Evolutionary conservation across 345 rosid genomes (phyloP), one percentile per base, ranked within the genome.

Genomic region (Citrus inodora): DNA sequence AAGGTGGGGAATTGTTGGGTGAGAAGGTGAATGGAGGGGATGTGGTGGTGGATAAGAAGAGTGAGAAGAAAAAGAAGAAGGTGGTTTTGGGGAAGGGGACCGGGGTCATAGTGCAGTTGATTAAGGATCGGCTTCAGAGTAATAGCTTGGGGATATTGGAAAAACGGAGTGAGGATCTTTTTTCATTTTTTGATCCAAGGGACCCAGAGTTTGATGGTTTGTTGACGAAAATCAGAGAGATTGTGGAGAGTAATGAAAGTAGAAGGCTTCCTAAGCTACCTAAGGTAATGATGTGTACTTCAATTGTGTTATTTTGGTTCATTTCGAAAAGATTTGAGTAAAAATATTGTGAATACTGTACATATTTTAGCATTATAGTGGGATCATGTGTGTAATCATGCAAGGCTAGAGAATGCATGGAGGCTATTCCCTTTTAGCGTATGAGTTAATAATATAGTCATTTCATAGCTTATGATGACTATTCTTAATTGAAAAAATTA

Each of bases 181-280:
- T 84, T 33, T 77, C 40, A 24, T 87, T 82, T 82, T 85, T 92
- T 27, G 87, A 89, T 67, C 91, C 84, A 0, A 89, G 87, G 75
- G 79, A 83, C 67, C 80, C 80, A 1, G 88, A 83, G 28, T 89
- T 91, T 80, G 91, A 87, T 83, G 67, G 62, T 76, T 81, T 92
- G 40, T 79, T 89, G 79, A 75, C 76, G 17, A 89, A 88, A 79
- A 84, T 94, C 70, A 91, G 90, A 74, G 98, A 92, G 53, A 83
- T 94, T 56, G 89, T 92, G 8, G 98, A 94, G 82, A 96, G 94
- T 80, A 96, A 94, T 81, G 97, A 94, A 82, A 90, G 90, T 79
- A 88, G 97, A 81, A 89, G 98, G 85, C 90, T 91, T 48, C 98
- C 98, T n/a, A 96, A 96, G 90, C 88, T 92, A 81, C 91, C 95